These are phyloP conservation scores for Pestalotiopsis fici DNA, from an alignment of 2,329 filamentous ascomycete genomes.

Conservation along the genomic window DNA sequence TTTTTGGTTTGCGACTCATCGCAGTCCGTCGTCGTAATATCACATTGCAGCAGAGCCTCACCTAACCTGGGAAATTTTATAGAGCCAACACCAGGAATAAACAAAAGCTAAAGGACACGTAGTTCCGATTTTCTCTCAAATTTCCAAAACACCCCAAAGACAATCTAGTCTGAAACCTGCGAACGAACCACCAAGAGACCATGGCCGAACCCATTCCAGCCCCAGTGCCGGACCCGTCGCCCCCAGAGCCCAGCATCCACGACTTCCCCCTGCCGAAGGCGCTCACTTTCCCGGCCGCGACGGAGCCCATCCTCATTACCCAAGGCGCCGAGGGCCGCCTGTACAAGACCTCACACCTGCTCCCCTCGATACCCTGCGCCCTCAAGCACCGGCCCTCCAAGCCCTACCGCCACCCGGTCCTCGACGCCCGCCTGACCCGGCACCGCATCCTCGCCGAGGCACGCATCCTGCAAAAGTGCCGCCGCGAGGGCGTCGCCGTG, in stretches of 20 bases:
- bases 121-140: background rate
- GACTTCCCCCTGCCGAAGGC: constrained; percentile 60
- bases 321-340: constrained; percentile 96
- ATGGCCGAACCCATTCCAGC: constrained; percentile 15
- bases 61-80: background rate
- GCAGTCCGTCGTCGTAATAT: background rate
- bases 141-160: background rate
- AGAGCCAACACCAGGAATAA: background rate
- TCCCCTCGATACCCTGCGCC: constrained; percentile 67
- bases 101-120: background rate
- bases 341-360: constrained; percentile 82
- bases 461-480: constrained; percentile 77
- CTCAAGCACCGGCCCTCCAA: constrained; percentile 92
- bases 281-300: constrained; percentile 62
- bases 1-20: background rate
- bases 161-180: background rate
- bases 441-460: constrained; percentile 89
- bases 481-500: constrained; percentile 77
- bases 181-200: background rate
- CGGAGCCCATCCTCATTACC: constrained; percentile 70
- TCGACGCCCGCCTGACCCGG: constrained; percentile 84
- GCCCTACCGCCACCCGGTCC: constrained; percentile 85
- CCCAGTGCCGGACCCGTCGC: background rate
- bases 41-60: background rate
- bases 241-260: background rate